Evolutionary conservation across 2,329 filamentous ascomycete genomes (phyloP).

Genomic region (Penicillium capsulatum): DNA sequence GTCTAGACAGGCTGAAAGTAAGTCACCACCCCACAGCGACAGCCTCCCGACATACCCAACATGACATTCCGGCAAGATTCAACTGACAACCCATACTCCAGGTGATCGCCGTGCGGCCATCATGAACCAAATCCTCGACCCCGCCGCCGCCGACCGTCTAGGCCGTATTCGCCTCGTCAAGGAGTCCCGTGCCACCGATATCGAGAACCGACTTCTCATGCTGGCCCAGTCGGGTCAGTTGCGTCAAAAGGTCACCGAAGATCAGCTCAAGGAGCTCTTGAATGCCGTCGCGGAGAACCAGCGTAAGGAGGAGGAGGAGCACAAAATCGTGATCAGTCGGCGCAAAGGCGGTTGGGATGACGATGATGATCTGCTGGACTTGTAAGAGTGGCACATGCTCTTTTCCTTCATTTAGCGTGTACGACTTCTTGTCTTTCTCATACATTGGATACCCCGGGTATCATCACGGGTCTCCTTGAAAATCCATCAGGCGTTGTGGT

Average conservation of each 20-base stretch:
- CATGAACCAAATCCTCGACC: slow-evolving; percentile 88
- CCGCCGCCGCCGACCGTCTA: slow-evolving; percentile 86
- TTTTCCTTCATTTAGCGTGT: not conserved
- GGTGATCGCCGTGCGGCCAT: slow-evolving; percentile 48
- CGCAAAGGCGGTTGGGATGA: slow-evolving; percentile 83
- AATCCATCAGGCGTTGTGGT: slow-evolving; percentile 15
- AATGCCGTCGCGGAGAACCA: slow-evolving; percentile 76
- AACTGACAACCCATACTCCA: slow-evolving; percentile 5
- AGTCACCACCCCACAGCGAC: slow-evolving; percentile 7
- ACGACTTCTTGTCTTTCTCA: not conserved
- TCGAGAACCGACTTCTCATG: slow-evolving; percentile 91
- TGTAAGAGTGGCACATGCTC: slow-evolving; percentile 24
- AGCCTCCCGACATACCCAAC: not conserved
- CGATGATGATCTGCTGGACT: slow-evolving; percentile 52
- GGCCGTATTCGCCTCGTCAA: slow-evolving; percentile 95
- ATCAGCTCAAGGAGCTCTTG: slow-evolving; percentile 87
- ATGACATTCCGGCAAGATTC: too few relatives aligned
- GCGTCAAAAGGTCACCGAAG: slow-evolving; percentile 80
- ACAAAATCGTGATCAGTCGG: slow-evolving; percentile 81
- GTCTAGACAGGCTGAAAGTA: slow-evolving; percentile 34
- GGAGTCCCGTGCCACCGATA: slow-evolving; percentile 78
- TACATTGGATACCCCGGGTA: not conserved
- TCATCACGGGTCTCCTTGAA: not conserved
- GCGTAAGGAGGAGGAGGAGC: slow-evolving; percentile 54
- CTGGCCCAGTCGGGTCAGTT: slow-evolving; percentile 85